phyloP scores from a whole-genome alignment of 2,329 filamentous ascomycete genomes.

The Neofusicoccum parvum region DNA sequence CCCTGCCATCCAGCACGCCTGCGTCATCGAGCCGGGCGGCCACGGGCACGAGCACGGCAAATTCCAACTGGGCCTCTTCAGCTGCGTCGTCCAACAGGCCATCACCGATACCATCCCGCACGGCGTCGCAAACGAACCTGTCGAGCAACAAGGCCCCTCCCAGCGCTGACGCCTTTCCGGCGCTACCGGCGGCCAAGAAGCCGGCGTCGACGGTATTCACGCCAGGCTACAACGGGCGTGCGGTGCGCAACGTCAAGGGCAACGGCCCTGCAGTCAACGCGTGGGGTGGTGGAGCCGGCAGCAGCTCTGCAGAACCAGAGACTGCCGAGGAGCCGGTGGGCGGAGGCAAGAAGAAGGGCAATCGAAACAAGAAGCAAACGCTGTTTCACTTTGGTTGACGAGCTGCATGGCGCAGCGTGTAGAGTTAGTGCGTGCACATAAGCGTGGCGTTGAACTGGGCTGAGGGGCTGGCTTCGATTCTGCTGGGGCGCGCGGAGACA shows the following conservation, averaged over 20 bases:
- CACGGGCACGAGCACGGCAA: conserved; percentile 32
- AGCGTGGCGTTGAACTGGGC: conserved; percentile 16
- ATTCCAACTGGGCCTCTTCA: conserved; percentile 32
- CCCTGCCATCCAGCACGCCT: conserved; percentile 28
- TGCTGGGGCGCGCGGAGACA: not conserved
- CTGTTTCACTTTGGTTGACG: conserved; percentile 52
- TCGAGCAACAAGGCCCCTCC: conserved; percentile 24
- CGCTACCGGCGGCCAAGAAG: conserved; percentile 77
- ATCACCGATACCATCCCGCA: conserved; percentile 41
- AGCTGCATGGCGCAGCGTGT: not conserved
- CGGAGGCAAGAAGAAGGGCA: conserved; percentile 49
- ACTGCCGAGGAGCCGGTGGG: conserved; percentile 22
- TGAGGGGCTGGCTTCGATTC: not conserved
- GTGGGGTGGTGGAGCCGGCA: conserved; percentile 38
- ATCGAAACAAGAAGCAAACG: conserved; percentile 54
- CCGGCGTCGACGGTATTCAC: conserved; percentile 58
- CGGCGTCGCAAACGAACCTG: conserved; percentile 30
- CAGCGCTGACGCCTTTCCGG: conserved; percentile 72
- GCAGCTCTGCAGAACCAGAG: conserved; percentile 28
- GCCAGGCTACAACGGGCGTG: conserved; percentile 51
- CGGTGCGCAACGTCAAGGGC: conserved; percentile 43
- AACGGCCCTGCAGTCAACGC: conserved; percentile 42
- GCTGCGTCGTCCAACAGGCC: conserved; percentile 35
- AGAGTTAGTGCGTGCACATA: conserved; percentile 5
- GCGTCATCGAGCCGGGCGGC: conserved; percentile 15